Percentiles rank a stretch among this genome's conserved stretches.
These are phyloP conservation scores for Rhynchosporium agropyri DNA, from an alignment of 2,329 filamentous ascomycete genomes.

Conservation along the genomic window DNA sequence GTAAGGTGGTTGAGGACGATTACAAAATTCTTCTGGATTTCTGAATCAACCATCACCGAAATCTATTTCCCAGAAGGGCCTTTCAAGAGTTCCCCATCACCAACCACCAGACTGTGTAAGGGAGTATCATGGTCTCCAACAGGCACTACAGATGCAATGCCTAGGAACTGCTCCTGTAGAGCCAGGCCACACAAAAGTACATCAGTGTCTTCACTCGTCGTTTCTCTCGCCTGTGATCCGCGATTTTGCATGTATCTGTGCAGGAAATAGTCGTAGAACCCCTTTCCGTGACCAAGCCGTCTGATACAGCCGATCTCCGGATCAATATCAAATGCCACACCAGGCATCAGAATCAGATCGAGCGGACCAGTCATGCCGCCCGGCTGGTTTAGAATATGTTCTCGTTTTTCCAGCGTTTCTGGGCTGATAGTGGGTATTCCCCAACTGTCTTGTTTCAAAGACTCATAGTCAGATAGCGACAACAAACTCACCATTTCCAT, in stretches of 20 bases:
- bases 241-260: constrained; percentile 64
- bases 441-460: constrained; percentile 79
- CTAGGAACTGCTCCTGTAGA: constrained; percentile 81
- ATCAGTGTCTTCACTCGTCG: constrained; percentile 62
- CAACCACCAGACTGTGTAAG: constrained; percentile 76
- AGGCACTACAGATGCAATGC: constrained; percentile 65
- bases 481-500: constrained; percentile 94
- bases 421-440: constrained; percentile 85
- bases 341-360: constrained; percentile 88
- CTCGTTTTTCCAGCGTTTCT: constrained; percentile 64
- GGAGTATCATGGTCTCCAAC: constrained; percentile 76
- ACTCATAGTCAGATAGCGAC: constrained; percentile 75
- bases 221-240: constrained; percentile 37
- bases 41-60: constrained; percentile 20
- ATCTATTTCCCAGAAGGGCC: constrained; percentile 26
- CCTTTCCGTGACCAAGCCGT: constrained; percentile 89
- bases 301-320: constrained; percentile 58
- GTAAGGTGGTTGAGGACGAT: constrained; percentile 14
- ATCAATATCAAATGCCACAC: constrained; percentile 82
- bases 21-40: constrained; percentile 24
- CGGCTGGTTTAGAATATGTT: constrained; percentile 71
- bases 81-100: constrained; percentile 63
- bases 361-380: constrained; percentile 54
- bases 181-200: constrained; percentile 73
- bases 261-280: constrained; percentile 95